These are phyloP conservation scores for Apiospora kogelbergensis DNA, from an alignment of 2,329 filamentous ascomycete genomes.

Conservation along the genomic window DNA sequence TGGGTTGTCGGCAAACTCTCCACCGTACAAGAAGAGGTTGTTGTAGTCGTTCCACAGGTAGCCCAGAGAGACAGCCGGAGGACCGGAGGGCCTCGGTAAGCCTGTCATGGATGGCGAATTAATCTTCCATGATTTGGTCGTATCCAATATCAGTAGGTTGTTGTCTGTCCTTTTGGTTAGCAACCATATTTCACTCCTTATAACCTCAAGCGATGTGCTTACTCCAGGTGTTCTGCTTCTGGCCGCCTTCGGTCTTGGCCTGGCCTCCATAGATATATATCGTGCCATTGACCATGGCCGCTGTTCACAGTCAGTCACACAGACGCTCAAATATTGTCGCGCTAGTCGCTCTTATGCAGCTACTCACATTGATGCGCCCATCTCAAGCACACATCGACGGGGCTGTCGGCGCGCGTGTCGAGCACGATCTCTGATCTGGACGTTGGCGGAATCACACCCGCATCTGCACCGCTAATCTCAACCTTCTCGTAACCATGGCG, in stretches of 20 bases:
- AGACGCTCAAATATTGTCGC: too few relatives aligned
- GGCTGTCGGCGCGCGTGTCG: slow-evolving; percentile 43
- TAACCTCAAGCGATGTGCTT: slow-evolving; percentile 27
- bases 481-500: slow-evolving; percentile 39
- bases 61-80: slow-evolving; percentile 70
- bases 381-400: slow-evolving; percentile 60
- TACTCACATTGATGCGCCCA: slow-evolving; percentile 63
- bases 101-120: slow-evolving; percentile 62
- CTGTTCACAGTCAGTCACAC: slow-evolving; percentile 31
- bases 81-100: slow-evolving; percentile 64
- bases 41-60: slow-evolving; percentile 74
- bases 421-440: slow-evolving; percentile 27
- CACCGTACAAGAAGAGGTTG: slow-evolving; percentile 72
- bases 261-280: slow-evolving; percentile 76
- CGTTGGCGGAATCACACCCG: slow-evolving; percentile 41
- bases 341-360: not conserved
- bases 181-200: not conserved
- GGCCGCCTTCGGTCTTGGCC: slow-evolving; percentile 55
- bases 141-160: slow-evolving; percentile 69
- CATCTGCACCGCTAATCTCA: slow-evolving; percentile 45
- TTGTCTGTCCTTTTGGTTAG: slow-evolving; percentile 52
- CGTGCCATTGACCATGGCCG: slow-evolving; percentile 70
- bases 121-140: slow-evolving; percentile 71
- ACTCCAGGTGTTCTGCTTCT: slow-evolving; percentile 70
- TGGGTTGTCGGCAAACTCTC: slow-evolving; percentile 68